These are phyloP conservation scores for Tolypocladium pustulatum DNA, from an alignment of 2,329 filamentous ascomycete species.

Conservation along the genomic window DNA sequence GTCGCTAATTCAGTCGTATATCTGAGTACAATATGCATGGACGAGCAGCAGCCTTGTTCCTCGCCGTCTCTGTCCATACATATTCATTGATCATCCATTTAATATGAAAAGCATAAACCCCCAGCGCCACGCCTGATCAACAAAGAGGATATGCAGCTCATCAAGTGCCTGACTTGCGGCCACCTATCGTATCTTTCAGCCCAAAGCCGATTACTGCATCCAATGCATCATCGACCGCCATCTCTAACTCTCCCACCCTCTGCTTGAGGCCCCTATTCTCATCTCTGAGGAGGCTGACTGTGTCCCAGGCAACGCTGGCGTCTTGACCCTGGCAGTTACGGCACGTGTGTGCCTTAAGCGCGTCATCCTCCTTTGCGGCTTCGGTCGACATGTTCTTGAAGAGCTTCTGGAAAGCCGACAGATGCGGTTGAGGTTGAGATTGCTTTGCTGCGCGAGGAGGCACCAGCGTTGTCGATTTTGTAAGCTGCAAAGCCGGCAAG, in stretches of 20 bases:
- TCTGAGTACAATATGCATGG: background rate
- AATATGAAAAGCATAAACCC: background rate
- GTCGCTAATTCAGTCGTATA: slow-evolving; percentile 1
- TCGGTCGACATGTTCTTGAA: slow-evolving; percentile 31
- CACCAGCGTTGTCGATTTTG: slow-evolving; percentile 14
- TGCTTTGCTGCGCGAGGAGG: slow-evolving; percentile 23
- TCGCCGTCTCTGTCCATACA: background rate
- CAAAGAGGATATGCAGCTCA: background rate
- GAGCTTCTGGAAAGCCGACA: slow-evolving; percentile 29
- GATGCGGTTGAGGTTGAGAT: slow-evolving; percentile 16
- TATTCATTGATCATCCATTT: background rate
- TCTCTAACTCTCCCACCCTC: slow-evolving; percentile 47
- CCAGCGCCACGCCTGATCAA: background rate
- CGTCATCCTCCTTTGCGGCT: slow-evolving; percentile 11
- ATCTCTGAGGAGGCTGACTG: slow-evolving; percentile 47
- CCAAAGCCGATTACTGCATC: slow-evolving; percentile 48
- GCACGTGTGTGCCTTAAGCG: slow-evolving; percentile 24
- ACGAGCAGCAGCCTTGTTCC: background rate
- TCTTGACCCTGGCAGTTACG: slow-evolving; percentile 48
- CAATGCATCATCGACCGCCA: slow-evolving; percentile 48
- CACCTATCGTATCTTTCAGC: slow-evolving; percentile 16
- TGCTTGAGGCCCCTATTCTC: slow-evolving; percentile 54
- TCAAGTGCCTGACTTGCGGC: background rate
- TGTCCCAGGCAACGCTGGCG: slow-evolving; percentile 53
- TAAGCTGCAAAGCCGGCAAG: slow-evolving; percentile 5